Base-by-base conservation (phyloP, 2,329 filamentous ascomycete species). In the Aspergillus sp. region DNA sequence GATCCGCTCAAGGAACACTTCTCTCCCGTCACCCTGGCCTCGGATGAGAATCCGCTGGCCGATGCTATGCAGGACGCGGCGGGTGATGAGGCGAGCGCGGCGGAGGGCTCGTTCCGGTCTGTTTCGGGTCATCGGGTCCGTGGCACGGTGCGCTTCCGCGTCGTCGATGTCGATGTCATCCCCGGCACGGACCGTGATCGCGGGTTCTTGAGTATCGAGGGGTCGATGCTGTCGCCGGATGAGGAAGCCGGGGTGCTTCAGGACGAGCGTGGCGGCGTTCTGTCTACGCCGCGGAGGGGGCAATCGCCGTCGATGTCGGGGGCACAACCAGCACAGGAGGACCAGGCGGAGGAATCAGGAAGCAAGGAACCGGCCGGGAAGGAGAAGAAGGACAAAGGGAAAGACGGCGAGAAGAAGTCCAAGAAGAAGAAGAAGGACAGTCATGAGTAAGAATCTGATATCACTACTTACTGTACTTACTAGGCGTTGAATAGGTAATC, bases 151-250 rank as follows among this genome's bases (percentile, higher is more conserved):
- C 71, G 72, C 33, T 93, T 94, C 61, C 73, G 78, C 43, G 85
- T 95, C 52, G 78, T 80, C 45, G 85, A 93, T 55, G 84, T 91
- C 41, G 88, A 95, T 46, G 53, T 67, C 15, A 66, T 67, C 47
- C 80, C 83, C 1, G 81, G 79, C 16, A 72, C 78, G 29, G 84
- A 82, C 43, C 76, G 78, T 32, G 69, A 69, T 32, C 80, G 80
- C 39, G 85, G 82, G 8, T 91, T 89, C 53, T 62, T 94, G 39
- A 86, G 81, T 45, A 79, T 95, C 40, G 82, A 91, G 55, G 89
- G 88, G 15, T 93, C 84, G n/a, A 80, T 94, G 72, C 63, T 94
- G 30, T 68, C 71, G 29, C 72, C 72, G 26, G 72, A 75, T 13
- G 79, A 78, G 15, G 86, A 93, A 60, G 66, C 62, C 43, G 62